Base-by-base conservation (phyloP, 2,329 filamentous ascomycete species). In the Trichophyton schoenleinii region DNA sequence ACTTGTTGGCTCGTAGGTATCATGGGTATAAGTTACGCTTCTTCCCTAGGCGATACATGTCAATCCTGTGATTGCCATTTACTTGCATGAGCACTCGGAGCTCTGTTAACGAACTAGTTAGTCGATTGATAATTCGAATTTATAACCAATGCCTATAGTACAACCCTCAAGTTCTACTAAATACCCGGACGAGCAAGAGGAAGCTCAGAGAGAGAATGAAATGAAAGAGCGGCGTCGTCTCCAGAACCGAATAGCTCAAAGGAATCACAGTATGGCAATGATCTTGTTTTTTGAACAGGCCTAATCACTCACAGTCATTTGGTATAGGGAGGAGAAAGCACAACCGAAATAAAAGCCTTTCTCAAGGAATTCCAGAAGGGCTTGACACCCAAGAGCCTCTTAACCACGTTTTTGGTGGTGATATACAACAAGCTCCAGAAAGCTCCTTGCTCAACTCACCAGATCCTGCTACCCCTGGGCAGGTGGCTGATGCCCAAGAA, bases 181-280 rank as follows among this genome's bases (percentile, higher is more conserved):
- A 6, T 9, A 53, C n/a, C 48, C 28, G n/a, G 4, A 8, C 7
- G 48, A 53, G 11, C 20, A 53, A 15, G 48, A n/a, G 15, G 8
- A n/a, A 4, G 5, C n/a, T 20, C 48, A 53, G 34, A 53, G 8
- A 41, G 55, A 41, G 22, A 13, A 41, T 9, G 9, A 11, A 11
- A 42, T 38, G 8, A 58, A 58, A 15, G 55, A 58, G 15, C 58
- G 58, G 11, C 58, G 58, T n/a, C 42, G 58, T 28, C 42, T 15
- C 2, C 58, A 60, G 44, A 60, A 60, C 20, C 38, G 58, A 5
- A 49, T 60, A 13, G 58, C 58, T 18, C 58, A 60, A 22, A 60
- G 58, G 18, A 60, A 52, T n/a, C 58, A 60, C 11, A 42, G 58
- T 60, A 31, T 31, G 28, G 28, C 28, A 7, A 31, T 7, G 28